A percentile compares a stretch with the other conserved stretches of the same genome.
These are phyloP conservation scores for Tinospora cordifolia DNA, from an alignment of 164 flowering plant species.

Conservation along the genomic window DNA sequence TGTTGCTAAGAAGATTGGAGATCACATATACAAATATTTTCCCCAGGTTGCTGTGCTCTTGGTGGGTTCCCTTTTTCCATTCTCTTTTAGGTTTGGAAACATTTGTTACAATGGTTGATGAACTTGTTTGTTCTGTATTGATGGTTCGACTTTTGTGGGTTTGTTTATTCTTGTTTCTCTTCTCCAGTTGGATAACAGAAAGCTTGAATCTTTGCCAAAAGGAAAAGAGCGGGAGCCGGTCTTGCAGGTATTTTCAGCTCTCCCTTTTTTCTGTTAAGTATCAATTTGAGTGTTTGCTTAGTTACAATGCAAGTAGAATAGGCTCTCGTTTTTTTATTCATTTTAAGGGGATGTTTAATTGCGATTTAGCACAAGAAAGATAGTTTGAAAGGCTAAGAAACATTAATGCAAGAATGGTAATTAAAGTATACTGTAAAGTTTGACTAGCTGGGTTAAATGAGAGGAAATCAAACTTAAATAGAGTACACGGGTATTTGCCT, in stretches of 20 bases:
- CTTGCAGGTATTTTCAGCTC: slow-evolving; percentile 56
- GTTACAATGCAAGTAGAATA: background rate
- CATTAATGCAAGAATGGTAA: background rate
- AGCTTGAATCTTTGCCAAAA: slow-evolving; percentile 57
- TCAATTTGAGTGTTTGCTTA: background rate
- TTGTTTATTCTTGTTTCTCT: background rate
- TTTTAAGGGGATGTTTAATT: background rate
- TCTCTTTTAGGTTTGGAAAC: background rate
- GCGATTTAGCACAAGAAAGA: background rate
- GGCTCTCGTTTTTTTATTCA: background rate
- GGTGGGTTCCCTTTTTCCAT: slow-evolving; percentile 33
- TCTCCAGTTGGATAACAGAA: slow-evolving; percentile 69
- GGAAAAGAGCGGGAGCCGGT: slow-evolving; percentile 58
- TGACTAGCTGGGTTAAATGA: background rate
- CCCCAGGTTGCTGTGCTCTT: slow-evolving; percentile 77
- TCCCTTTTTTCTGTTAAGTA: background rate
- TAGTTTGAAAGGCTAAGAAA: background rate
- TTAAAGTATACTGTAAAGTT: background rate
- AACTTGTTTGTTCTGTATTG: background rate
- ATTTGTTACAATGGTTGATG: background rate
- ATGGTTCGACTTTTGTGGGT: background rate
- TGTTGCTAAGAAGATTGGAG: slow-evolving; percentile 84
- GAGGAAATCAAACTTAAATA: too few species aligned
- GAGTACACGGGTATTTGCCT: too few species aligned
- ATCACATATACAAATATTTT: slow-evolving; percentile 70